Evolutionary conservation across 805 yeast species (phyloP), one percentile per base, ranked within the genome.

Genomic region (Wickerhamomyces canadensis): DNA sequence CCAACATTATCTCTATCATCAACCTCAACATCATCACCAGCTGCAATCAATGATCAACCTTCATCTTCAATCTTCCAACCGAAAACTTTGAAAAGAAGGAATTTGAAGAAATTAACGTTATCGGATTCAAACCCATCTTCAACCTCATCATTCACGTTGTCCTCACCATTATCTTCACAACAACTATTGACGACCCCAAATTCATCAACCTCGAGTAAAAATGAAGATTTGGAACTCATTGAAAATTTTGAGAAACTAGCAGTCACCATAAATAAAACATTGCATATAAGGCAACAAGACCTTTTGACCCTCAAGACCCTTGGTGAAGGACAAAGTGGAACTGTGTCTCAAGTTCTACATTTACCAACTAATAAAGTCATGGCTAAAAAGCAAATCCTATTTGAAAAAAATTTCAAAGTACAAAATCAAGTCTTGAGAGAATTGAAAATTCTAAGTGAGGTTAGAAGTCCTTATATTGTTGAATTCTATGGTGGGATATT

Each of bases 251-350:
- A 71, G 32, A 70, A 67, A 43, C 56, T 72, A 22, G 76, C 75
- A 44, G 52, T 76, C 4, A 77, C 80, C 1, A 63, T 76, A 31
- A 80, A 75, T 48, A 72, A 72, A 47, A 68, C 70, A 36, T 60
- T 73, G 27, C 68, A 71, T 35, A 65, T 79, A 33, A 68, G 69
- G 37, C 71, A 72, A 29, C 78, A 77, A 30, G 96, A 93, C 52
- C 61, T 93, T 19, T 75, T 88, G 13, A 76, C 79, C 24, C 58
- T 93, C 36, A 79, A 85, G 42, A 79, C 78, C 43, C 68, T 93
- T 35, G 99, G 99, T 9, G 73, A 86, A 21, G 99, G 99, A 11
- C 89, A 86, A 56, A 87, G 96, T 11, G 99, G 99, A 3, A 79
- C 87, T 2, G 99, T 93, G 3, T 67, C 83, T 32, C 87, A 89